Conservation (phyloP, 1,284 basidiomycete species). For the Grifola frondosa region DNA sequence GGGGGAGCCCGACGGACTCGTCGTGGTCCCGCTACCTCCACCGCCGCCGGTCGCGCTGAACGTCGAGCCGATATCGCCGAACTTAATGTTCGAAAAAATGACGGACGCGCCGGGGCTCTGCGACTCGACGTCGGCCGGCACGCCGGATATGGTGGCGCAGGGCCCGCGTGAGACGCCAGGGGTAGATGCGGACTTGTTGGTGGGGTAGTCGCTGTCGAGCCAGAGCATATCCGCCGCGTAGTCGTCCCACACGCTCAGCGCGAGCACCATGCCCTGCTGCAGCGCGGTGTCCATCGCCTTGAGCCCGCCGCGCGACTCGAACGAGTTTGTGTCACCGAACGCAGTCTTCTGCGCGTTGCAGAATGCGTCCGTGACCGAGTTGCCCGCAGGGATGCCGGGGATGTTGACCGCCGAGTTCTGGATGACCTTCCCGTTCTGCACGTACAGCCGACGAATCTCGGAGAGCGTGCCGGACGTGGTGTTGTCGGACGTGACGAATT, state of each 20-base stretch:
- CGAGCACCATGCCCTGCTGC: slow-evolving; percentile 52
- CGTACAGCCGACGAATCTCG: slow-evolving; percentile 54
- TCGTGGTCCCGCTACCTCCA: too few species aligned
- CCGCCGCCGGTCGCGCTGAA: slow-evolving; percentile 23
- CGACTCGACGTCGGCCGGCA: slow-evolving; percentile 45
- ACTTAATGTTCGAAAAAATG: slow-evolving; percentile 57
- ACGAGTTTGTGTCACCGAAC: slow-evolving; percentile 38
- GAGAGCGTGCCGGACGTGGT: slow-evolving; percentile 42
- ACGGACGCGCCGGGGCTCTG: slow-evolving; percentile 41
- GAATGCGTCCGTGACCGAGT: slow-evolving; percentile 40
- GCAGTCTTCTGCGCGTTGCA: slow-evolving; percentile 39
- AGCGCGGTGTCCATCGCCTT: slow-evolving; percentile 44
- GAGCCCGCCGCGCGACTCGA: slow-evolving; percentile 38
- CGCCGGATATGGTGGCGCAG: slow-evolving; percentile 49
- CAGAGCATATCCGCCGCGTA: slow-evolving; percentile 57
- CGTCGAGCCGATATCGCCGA: slow-evolving; percentile 53
- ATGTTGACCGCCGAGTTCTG: slow-evolving; percentile 48
- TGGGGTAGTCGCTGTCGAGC: slow-evolving; percentile 58
- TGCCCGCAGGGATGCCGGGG: slow-evolving; percentile 35
- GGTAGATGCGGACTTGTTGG: slow-evolving; percentile 34
- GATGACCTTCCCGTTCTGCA: slow-evolving; percentile 51
- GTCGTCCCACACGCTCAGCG: slow-evolving; percentile 58
- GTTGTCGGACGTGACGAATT: slow-evolving; percentile 48
- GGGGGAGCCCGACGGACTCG: slow-evolving; percentile 8
- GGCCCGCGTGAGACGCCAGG: slow-evolving; percentile 55